phyloP scores from a whole-genome alignment of 495 filamentous ascomycete species.

The Poronia punctata region DNA sequence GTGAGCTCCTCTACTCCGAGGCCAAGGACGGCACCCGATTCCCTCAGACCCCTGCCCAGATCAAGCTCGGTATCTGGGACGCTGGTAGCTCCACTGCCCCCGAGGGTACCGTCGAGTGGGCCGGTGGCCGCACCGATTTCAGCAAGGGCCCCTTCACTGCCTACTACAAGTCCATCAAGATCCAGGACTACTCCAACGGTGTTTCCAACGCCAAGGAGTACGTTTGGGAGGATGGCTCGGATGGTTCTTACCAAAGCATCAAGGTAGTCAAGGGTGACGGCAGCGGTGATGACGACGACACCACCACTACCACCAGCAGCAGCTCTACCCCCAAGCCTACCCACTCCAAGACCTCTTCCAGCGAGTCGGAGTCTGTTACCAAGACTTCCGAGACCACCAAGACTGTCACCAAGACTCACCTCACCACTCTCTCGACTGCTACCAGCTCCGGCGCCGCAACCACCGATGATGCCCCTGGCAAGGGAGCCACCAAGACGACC shows the following conservation, averaged over 20 bases:
- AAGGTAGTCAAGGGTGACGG: slow-evolving; percentile 67
- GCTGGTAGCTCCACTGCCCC: slow-evolving; percentile 64
- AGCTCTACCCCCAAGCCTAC: slow-evolving; percentile 19
- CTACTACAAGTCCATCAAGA: slow-evolving; percentile 71
- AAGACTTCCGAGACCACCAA: slow-evolving; percentile 18
- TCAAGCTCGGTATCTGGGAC: slow-evolving; percentile 83
- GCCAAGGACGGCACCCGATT: slow-evolving; percentile 59
- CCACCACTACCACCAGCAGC: slow-evolving; percentile 29
- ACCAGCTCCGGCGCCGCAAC: slow-evolving; percentile 1
- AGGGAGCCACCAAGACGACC: too few relatives aligned
- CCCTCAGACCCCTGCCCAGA: slow-evolving; percentile 85
- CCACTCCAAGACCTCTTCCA: slow-evolving; percentile 12
- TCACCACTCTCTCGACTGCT: slow-evolving; percentile 9
- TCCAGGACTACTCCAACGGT: slow-evolving; percentile 85
- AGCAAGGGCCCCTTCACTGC: slow-evolving; percentile 71
- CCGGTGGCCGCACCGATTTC: slow-evolving; percentile 75
- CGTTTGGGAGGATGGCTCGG: slow-evolving; percentile 58
- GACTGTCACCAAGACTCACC: slow-evolving; percentile 12
- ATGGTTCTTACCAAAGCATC: slow-evolving; percentile 74
- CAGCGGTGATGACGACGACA: slow-evolving; percentile 58
- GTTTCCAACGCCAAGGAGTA: slow-evolving; percentile 63
- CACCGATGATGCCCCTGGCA: not conserved
- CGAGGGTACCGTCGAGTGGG: slow-evolving; percentile 80
- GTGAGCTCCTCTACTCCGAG: slow-evolving; percentile 56
- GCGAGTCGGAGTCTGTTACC: slow-evolving; percentile 14